Evolutionary conservation across 768 basidiomycete genomes (phyloP), one percentile per base, ranked within the genome.

Genomic region (Mycena belliarum): DNA sequence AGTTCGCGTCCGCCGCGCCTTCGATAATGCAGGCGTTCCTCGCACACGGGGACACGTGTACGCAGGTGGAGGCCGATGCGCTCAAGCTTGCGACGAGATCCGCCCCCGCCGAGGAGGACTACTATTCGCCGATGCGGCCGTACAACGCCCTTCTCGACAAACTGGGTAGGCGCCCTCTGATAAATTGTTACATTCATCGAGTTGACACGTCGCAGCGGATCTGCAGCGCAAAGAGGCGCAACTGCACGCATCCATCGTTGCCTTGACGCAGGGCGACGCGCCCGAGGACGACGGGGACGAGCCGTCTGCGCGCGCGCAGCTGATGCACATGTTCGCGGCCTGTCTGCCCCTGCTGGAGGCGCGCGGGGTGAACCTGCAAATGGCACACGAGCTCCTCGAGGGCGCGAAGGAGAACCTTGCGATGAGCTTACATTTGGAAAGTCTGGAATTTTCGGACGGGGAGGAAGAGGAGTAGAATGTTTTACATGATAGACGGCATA

Each of bases 301-400:
- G 21, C 59, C 67, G 15, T 65, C 68, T 10, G 74, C 78, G 12
- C 76, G 73, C 11, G 63, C 73, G 3, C 78, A 79, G 63, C 73
- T 82, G 32, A 57, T 72, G 8, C 69, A 71, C 23, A 66, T 82
- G 25, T 79, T 83, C 59, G 55, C 70, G 5, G 78, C 81, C 0
- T 81, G 79, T 57, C 64, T 82, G 15, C 79, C 82, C 20, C 73
- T 83, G 23, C 66, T 84, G 4, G 71, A 73, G 12, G 79, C 79
- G 1, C 77, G 82, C 4, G 73, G 72, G 7, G 74, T 73, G 12
- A 83, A 83, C 58, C 60, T 84, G 20, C 59, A 70, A 15, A 73
- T 80, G 74, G 82, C 82, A 0, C 77, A 77, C 48, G 77, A 80
- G 25, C 70, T 84, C 20, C 69, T 83, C 24, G 78, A 81, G 54